Evolutionary conservation across 2,329 filamentous ascomycete species (phyloP), one percentile per base, ranked within the genome.

Genomic region (Rhynchosporium secalis): DNA sequence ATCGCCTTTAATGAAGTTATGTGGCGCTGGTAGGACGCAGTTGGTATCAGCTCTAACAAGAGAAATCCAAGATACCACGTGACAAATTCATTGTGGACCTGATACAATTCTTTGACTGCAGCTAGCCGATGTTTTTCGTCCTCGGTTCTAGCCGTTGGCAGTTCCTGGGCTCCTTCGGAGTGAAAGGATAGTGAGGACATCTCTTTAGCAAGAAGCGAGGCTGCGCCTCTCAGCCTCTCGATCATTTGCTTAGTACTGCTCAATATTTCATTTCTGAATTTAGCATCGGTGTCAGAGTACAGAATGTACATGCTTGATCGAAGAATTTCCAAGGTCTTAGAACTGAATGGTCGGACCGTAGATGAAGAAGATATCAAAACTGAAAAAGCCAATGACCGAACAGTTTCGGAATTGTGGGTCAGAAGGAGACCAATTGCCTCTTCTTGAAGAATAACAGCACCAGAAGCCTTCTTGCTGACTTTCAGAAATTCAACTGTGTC

Each of bases 21-120:
- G 69, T 96, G 94, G 6, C 92, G 85, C 73, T 96, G 93, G 72
- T 98, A 99, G 10, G 93, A 95, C 15, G 91, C 86, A 0, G 89
- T 93, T 2, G 92, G 87, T 2, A 86, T 83, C 28, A 99, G 78
- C 70, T 98, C 92, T 43, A 79, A 78, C 58, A 86, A 81, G 5
- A 97, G 75, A 68, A 96, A 95, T 1, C 77, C 71, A 1, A 91
- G 70, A 72, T 94, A 96, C 86, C 90, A 93, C 1, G 75, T 72
- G n/a, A 96, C 68, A 70, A 96, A 96, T 0, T 77, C 75, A 40
- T 83, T 75, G 70, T 87, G 89, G 64, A 79, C 80, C 38, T 75
- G 68, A 46, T 71, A 58, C 13, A 70, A 46, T 8, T 60, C 48
- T 46, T 56, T 41, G 26, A 63, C 64, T 7, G 67, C 63, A 13